Conservation (phyloP, 164 flowering plant species). For the Stephania cephalantha region DNA sequence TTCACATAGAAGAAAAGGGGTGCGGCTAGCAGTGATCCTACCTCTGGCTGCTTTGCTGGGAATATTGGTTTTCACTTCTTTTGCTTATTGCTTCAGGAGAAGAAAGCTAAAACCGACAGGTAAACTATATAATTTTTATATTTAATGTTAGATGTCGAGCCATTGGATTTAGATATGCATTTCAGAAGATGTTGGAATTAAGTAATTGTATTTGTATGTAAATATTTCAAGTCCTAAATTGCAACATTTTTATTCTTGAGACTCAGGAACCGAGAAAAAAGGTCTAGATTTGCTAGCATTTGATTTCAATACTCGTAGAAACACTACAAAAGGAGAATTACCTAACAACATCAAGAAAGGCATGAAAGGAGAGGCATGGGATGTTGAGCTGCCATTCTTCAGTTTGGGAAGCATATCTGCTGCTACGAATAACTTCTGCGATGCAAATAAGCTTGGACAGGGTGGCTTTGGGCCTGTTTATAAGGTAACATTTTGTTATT, state of each 20-base stretch:
- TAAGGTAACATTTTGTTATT: conserved; percentile 2
- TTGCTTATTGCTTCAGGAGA: background rate
- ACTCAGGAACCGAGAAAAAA: background rate
- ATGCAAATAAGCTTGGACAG: conserved; percentile 15
- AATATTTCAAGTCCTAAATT: too few relatives aligned
- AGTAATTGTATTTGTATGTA: too few relatives aligned
- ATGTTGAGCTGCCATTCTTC: conserved; percentile 20
- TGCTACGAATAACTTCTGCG: conserved; percentile 21
- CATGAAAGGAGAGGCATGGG: conserved; percentile 2
- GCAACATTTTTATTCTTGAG: too few relatives aligned
- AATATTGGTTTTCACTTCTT: background rate
- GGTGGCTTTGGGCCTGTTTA: conserved; percentile 32
- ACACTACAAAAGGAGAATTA: background rate
- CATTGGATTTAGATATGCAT: too few relatives aligned
- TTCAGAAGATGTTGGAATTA: too few relatives aligned
- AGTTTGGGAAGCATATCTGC: conserved; percentile 9
- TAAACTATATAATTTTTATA: background rate
- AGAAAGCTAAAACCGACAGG: background rate
- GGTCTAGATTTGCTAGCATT: background rate
- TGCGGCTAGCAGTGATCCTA: background rate
- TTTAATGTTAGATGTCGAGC: too few relatives aligned
- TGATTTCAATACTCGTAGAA: background rate
- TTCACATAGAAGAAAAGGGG: background rate
- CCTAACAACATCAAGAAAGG: background rate
- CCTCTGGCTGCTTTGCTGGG: background rate